These are phyloP conservation scores for Fonsecaea nubica DNA, from an alignment of 2,329 filamentous ascomycete genomes.

Conservation along the genomic window DNA sequence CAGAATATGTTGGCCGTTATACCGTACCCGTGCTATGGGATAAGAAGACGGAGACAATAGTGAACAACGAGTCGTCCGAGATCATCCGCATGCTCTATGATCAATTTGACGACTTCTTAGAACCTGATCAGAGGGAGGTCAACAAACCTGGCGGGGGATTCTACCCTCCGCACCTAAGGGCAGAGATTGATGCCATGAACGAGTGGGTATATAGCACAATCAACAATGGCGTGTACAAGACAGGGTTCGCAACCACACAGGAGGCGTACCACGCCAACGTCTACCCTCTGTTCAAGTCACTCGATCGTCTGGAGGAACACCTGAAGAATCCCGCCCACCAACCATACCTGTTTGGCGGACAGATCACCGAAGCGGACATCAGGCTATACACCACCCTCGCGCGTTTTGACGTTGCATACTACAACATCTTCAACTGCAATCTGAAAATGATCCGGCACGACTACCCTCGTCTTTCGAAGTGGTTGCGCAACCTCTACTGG, in stretches of 20 bases:
- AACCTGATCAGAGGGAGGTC: slow-evolving; percentile 61
- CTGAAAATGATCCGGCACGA: slow-evolving; percentile 68
- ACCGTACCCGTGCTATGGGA: slow-evolving; percentile 86
- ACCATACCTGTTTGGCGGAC: slow-evolving; percentile 75
- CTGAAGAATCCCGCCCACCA: slow-evolving; percentile 58
- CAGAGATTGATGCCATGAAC: slow-evolving; percentile 74
- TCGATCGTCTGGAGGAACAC: slow-evolving; percentile 75
- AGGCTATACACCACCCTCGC: slow-evolving; percentile 72
- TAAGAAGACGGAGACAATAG: slow-evolving; percentile 74
- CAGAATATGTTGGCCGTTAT: slow-evolving; percentile 73
- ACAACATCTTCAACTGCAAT: slow-evolving; percentile 81
- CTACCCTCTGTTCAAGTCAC: slow-evolving; percentile 69
- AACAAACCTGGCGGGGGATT: slow-evolving; percentile 52
- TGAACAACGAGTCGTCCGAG: slow-evolving; percentile 87
- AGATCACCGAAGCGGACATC: slow-evolving; percentile 79
- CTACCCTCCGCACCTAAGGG: slow-evolving; percentile 67
- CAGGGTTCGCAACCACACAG: slow-evolving; percentile 79
- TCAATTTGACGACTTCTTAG: slow-evolving; percentile 73
- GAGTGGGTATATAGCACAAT: slow-evolving; percentile 73
- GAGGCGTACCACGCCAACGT: slow-evolving; percentile 77
- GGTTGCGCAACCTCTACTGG: slow-evolving; percentile 57
- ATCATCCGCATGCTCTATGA: slow-evolving; percentile 83
- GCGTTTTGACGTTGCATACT: slow-evolving; percentile 74
- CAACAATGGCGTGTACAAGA: slow-evolving; percentile 64
- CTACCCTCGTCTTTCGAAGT: slow-evolving; percentile 58